These are phyloP conservation scores for Pisolithus microcarpus DNA, from an alignment of 768 basidiomycete genomes.

Conservation along the genomic window DNA sequence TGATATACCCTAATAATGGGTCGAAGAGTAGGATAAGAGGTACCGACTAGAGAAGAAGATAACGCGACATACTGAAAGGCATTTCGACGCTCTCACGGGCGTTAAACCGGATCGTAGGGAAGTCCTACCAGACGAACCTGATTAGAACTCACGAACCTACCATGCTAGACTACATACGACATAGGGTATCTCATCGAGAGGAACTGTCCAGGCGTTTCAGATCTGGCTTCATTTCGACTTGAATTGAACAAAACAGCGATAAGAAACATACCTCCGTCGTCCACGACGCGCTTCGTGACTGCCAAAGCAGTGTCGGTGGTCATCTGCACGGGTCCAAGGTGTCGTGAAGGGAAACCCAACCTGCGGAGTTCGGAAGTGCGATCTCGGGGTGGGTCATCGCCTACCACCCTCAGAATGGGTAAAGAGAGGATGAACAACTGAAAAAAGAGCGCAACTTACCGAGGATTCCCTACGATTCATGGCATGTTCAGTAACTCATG, in stretches of 20 bases:
- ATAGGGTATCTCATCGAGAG: constrained; percentile 66
- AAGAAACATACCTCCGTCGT: constrained; percentile 50
- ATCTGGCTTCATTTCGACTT: neutral
- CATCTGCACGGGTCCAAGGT: constrained; percentile 89
- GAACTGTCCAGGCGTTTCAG: constrained; percentile 30
- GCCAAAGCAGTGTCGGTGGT: constrained; percentile 96
- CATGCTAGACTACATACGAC: constrained; percentile 37
- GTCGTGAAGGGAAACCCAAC: constrained; percentile 80
- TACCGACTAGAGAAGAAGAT: neutral
- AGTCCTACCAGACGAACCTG: constrained; percentile 47
- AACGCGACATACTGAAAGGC: constrained; percentile 75
- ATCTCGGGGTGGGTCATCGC: constrained; percentile 94
- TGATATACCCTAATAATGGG: constrained; percentile 39
- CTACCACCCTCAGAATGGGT: constrained; percentile 30
- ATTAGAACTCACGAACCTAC: neutral
- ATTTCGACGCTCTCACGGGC: constrained; percentile 90
- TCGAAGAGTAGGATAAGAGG: neutral
- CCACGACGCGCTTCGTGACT: constrained; percentile 77
- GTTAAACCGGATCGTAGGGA: constrained; percentile 86
- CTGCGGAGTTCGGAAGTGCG: constrained; percentile 82
- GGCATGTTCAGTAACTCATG: neutral
- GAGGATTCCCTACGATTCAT: constrained; percentile 49
- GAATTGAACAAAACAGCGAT: neutral
- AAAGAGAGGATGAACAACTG: neutral
- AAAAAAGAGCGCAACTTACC: constrained; percentile 28